Evolutionary conservation across 495 filamentous ascomycete species (phyloP).

Genomic region (Poronia punctata): DNA sequence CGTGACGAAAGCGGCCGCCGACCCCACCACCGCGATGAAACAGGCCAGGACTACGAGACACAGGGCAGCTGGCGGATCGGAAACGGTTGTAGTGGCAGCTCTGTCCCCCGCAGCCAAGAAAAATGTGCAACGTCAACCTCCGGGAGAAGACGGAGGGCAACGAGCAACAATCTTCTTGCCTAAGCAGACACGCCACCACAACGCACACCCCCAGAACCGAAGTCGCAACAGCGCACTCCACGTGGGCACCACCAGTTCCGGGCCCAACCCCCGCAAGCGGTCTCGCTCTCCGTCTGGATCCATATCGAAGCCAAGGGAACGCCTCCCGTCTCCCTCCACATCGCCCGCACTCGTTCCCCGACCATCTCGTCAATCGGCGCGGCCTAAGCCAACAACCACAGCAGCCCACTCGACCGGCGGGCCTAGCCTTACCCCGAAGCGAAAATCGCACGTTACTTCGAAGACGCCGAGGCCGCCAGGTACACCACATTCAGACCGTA

Average conservation of each 20-base stretch:
- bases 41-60: slow-evolving; percentile 5
- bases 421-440: slow-evolving; percentile 17
- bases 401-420: background rate
- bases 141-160: background rate
- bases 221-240: too few relatives aligned
- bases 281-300: slow-evolving; percentile 1
- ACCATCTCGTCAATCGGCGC: slow-evolving; percentile 17
- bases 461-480: slow-evolving; percentile 15
- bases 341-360: slow-evolving; percentile 18
- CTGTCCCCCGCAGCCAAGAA: slow-evolving; percentile 8
- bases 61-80: background rate
- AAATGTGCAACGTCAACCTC: slow-evolving; percentile 10
- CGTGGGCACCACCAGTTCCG: too few relatives aligned
- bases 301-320: slow-evolving; percentile 6
- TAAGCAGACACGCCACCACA: background rate
- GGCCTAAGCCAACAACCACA: slow-evolving; percentile 4
- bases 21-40: slow-evolving; percentile 6
- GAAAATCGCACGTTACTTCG: slow-evolving; percentile 8
- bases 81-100: background rate
- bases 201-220: too few relatives aligned
- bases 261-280: too few relatives aligned
- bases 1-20: slow-evolving; percentile 6
- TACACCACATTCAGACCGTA: slow-evolving; percentile 42
- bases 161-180: slow-evolving; percentile 1
- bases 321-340: slow-evolving; percentile 16